Base-by-base conservation (phyloP, 768 basidiomycete genomes). In the Asterophora lycoperdoides region DNA sequence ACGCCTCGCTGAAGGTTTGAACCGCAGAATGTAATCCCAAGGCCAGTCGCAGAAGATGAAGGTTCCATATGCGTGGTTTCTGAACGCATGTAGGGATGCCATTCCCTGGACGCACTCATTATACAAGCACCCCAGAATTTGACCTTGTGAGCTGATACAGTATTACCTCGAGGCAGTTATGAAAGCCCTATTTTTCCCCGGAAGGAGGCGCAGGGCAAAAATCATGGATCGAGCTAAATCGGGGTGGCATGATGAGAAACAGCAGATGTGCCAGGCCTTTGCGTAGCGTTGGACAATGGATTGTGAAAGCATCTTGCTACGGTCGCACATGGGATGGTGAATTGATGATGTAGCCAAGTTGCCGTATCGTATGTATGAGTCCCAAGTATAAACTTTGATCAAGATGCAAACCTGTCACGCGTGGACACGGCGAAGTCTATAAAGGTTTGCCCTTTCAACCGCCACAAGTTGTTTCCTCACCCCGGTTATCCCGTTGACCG, bases 81-180 rank as follows among this genome's bases (percentile, higher is more conserved):
- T n/a, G n/a, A n/a, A n/a, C n/a, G n/a, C n/a, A 61, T 60, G 56
- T 56, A 62, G 61, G 58, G 60, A 55, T 56, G 60, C 52, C 54
- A 52, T 53, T 51, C 41, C 52, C 45, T 45, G 45, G 32, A 48
- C 42, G 50, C 52, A 45, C 54, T 57, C 45, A 43, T 56, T 49
- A 53, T n/a, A 56, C 54, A 56, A 64, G 61, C 56, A 66, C 66
- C 69, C 67, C 67, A 68, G 60, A 69, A 64, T 59, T 61, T 58
- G 54, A 41, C 52, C 28, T 52, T 52, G 51, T 54, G 52, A 55
- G 53, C 41, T 56, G 52, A 51, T 53, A n/a, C 43, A 10, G 14
- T 33, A 41, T 46, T 44, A 57, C 61, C 62, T 64, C 61, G 64
- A 66, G 63, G 66, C 59, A 49, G 52, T 56, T 33, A 52, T 48